phyloP scores from a whole-genome alignment of 441 rosid genomes.

The Syzygium malaccense region DNA sequence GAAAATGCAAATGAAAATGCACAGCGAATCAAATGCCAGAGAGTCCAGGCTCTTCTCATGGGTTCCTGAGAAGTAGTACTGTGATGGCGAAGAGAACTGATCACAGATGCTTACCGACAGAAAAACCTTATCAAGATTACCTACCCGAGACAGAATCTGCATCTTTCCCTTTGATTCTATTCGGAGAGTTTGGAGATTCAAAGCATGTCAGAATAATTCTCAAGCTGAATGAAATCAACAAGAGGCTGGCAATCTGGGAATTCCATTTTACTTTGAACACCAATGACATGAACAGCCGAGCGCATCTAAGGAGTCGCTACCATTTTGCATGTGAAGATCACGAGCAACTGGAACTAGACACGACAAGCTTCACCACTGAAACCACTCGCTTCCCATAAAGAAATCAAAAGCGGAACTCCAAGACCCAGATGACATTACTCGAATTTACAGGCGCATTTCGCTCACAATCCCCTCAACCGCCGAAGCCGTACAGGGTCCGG shows the following conservation, averaged over 20 bases:
- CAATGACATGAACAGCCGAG: not conserved
- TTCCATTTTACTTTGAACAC: not conserved
- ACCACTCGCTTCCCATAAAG: not conserved
- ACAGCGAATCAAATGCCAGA: not conserved
- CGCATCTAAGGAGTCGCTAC: not conserved
- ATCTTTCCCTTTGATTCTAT: not conserved
- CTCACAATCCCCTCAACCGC: not conserved
- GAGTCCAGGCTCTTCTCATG: not conserved
- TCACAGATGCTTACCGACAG: not conserved
- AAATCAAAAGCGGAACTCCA: too few relatives aligned
- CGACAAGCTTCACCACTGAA: not conserved
- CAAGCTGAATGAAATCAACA: not conserved
- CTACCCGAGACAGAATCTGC: not conserved
- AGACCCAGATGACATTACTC: not conserved
- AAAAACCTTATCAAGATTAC: not conserved
- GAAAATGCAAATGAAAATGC: not conserved
- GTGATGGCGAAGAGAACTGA: not conserved
- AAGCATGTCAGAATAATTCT: not conserved
- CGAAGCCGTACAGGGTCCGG: conserved; percentile 19
- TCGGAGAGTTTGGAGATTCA: not conserved
- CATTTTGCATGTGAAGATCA: not conserved
- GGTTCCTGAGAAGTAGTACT: not conserved
- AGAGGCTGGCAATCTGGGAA: not conserved
- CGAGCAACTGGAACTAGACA: not conserved
- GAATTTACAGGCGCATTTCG: not conserved